These are phyloP conservation scores for Dryas drummondii DNA, from an alignment of 306 rosid species.

Conservation along the genomic window DNA sequence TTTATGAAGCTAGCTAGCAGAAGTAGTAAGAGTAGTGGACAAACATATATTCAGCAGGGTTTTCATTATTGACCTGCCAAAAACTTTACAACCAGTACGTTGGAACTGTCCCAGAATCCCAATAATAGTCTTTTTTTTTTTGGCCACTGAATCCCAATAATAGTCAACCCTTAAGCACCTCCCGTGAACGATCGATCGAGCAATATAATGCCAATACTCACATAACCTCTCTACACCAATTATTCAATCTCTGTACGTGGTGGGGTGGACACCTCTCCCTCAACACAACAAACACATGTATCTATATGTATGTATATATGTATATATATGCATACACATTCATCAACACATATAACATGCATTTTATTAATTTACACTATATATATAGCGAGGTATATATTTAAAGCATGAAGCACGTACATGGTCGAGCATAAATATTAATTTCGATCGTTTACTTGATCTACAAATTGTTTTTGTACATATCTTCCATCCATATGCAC, in stretches of 20 bases:
- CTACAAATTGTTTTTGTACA: too few species aligned
- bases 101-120: slow-evolving; percentile 6
- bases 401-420: too few species aligned
- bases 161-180: slow-evolving; percentile 6
- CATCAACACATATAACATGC: background rate
- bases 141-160: background rate
- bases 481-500: too few species aligned
- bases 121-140: background rate
- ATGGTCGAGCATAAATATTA: too few species aligned
- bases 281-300: background rate
- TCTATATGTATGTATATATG: background rate
- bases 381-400: too few species aligned
- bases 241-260: background rate
- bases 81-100: background rate
- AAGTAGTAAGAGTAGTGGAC: background rate
- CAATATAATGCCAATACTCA: slow-evolving; percentile 7
- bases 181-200: slow-evolving; percentile 15
- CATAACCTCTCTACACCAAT: background rate
- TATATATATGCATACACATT: background rate
- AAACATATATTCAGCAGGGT: background rate
- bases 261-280: background rate
- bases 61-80: background rate
- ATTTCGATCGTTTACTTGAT: too few species aligned
- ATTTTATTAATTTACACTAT: too few species aligned
- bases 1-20: background rate